A percentile compares a stretch with the other conserved stretches of the same genome.
Evolutionary conservation across 139 green algal genomes (phyloP).

Genomic region (Yamagishiella unicocca): DNA sequence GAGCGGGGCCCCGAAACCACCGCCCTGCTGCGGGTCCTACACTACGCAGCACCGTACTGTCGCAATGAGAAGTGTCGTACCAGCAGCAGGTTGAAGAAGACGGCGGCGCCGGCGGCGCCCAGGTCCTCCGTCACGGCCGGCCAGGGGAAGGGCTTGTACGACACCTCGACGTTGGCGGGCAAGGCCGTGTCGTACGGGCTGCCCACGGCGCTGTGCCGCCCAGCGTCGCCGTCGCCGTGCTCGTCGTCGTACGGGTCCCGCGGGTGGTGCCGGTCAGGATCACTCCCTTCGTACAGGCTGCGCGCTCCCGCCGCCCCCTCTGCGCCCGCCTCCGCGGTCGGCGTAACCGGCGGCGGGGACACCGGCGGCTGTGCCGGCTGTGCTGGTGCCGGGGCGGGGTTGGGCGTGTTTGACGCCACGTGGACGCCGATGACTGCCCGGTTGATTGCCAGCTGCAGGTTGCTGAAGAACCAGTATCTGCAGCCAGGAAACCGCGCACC

Average conservation of each 20-base stretch:
- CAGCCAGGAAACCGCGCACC: background rate
- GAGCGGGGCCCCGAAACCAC: no score
- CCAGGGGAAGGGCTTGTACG: constrained; percentile 84
- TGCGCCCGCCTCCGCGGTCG: no score
- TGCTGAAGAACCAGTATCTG: constrained; percentile 86
- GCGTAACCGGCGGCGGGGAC: background rate
- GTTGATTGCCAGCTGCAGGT: constrained; percentile 76
- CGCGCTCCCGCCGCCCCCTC: background rate
- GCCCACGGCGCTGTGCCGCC: background rate
- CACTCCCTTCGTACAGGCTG: background rate
- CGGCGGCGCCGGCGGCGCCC: constrained; percentile 66
- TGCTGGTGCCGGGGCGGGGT: background rate
- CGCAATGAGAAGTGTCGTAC: no score
- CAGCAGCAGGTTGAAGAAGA: constrained; percentile 86
- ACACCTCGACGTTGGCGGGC: constrained; percentile 33
- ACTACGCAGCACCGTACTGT: no score
- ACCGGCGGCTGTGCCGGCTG: background rate
- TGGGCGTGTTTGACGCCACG: constrained; percentile 21
- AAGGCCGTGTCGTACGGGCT: constrained; percentile 10
- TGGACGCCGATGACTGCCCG: constrained; percentile 60
- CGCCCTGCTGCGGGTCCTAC: no score
- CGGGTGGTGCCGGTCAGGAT: background rate
- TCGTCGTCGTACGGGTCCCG: background rate
- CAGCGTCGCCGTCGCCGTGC: background rate
- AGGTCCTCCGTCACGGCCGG: constrained; percentile 69